Evolutionary conservation across 352 stramenopile species (phyloP), one percentile per base, ranked within the genome.

Genomic region (Globisporangium viniferum): DNA sequence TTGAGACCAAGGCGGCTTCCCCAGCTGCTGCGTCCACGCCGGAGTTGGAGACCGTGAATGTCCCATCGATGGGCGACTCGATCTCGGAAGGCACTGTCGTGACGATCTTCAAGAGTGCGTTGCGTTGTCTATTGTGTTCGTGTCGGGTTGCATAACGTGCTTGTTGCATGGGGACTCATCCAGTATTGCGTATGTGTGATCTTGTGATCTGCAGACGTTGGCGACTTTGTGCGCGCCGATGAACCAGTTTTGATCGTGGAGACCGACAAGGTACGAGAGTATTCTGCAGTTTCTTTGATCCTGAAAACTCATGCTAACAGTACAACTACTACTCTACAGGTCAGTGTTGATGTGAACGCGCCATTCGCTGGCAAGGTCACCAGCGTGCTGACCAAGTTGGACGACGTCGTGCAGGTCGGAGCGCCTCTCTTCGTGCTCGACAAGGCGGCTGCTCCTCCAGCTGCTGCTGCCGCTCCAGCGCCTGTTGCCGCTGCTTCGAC

Each of bases 11-110:
- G 51, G 48, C 49, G 51, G 48, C 49, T 2, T 5, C 65, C 7
- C 20, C 81, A 24, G 5, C 68, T 54, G 65, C 76, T 7, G 41
- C 80, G 15, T 9, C 18, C 44, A 22, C 44, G 7, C 44, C 44
- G 48, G 81, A 89, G 20, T 69, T 92, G 2, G 72, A 85, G 75
- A 92, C 86, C 1, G 80, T 97, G 41, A 94, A 95, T 56, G 90
- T 97, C 31, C 91, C 90, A 48, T 92, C 86, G 0, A 94, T 97
- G 83, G 91, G 90, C 29, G 95, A 99, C 73, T 99, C 95, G 66
- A 99, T 99, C 76, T 99, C 95, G 6, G 96, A 99, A 75, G 98
- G 97, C 65, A 99, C 97, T 14, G 90, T 99, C 67, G 97, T 99
- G 20, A 91, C 97, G 63, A 82, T 90, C 46, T 70, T 90, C 33